phyloP scores from a whole-genome alignment of 345 rosid species.

The Diplotaxis tenuifolia region DNA sequence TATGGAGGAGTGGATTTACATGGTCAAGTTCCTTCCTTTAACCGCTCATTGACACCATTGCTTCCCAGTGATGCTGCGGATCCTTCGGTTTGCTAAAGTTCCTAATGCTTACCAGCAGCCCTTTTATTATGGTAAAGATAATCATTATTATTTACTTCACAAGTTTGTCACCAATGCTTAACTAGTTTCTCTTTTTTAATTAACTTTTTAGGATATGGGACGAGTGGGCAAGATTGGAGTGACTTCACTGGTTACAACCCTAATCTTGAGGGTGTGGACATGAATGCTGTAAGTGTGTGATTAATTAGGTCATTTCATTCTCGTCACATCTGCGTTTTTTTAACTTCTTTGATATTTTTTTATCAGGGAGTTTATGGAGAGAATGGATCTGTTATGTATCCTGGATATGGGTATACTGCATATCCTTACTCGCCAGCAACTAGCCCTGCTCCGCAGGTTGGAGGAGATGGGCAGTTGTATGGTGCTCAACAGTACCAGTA shows the following conservation, averaged over 20 bases:
- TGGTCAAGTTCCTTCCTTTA: conserved; percentile 60
- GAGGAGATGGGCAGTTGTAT: conserved; percentile 79
- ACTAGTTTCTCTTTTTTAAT: background rate
- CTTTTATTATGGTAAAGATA: conserved; percentile 51
- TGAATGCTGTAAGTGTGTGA: conserved; percentile 52
- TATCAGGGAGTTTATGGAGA: conserved; percentile 77
- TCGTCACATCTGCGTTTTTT: background rate
- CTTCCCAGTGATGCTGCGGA: conserved; percentile 52
- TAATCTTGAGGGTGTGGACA: conserved; percentile 63
- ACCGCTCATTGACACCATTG: conserved; percentile 58
- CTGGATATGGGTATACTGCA: conserved; percentile 62
- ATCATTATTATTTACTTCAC: background rate
- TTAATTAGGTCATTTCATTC: background rate
- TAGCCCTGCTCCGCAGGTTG: conserved; percentile 75
- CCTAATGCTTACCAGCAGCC: conserved; percentile 50
- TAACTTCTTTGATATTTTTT: background rate
- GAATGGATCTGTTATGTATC: conserved; percentile 71
- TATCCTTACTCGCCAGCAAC: conserved; percentile 85
- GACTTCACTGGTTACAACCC: conserved; percentile 54
- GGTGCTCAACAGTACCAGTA: conserved; percentile 92
- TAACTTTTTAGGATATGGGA: conserved; percentile 38
- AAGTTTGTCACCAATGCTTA: background rate
- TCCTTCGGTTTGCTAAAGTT: conserved; percentile 60
- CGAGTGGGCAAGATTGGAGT: conserved; percentile 56
- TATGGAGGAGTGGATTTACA: conserved; percentile 57